Percentiles rank a stretch among this genome's conserved stretches.
phyloP scores from a whole-genome alignment of 495 filamentous ascomycete genomes.

The Amniculicola lignicola region DNA sequence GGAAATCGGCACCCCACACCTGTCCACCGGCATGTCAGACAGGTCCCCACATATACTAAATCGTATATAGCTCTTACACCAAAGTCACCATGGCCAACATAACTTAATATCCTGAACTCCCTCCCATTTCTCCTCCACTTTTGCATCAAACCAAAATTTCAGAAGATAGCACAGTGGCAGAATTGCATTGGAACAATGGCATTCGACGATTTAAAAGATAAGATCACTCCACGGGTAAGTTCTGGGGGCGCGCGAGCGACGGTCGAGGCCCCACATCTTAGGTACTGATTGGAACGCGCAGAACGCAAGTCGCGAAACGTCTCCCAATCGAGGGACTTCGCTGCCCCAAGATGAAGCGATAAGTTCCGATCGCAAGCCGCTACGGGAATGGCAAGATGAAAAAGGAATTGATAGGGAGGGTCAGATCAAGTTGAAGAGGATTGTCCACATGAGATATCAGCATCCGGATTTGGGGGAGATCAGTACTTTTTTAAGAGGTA shows the following conservation, averaged over 20 bases:
- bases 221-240: constrained; percentile 23
- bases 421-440: constrained; percentile 45
- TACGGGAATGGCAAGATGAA: constrained; percentile 41
- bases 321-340: constrained; percentile 44
- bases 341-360: constrained; percentile 43
- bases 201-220: constrained; percentile 29
- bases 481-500: constrained; percentile 44
- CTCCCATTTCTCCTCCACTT: no score
- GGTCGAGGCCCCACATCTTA: constrained; percentile 21
- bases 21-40: no score
- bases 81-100: no score
- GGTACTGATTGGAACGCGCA: background rate
- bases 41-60: no score
- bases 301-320: constrained; percentile 31
- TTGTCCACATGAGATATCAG: constrained; percentile 53
- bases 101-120: no score
- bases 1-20: no score
- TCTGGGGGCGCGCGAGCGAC: no score
- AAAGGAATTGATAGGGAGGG: constrained; percentile 39
- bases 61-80: no score
- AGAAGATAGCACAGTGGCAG: no score
- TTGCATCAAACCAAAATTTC: no score
- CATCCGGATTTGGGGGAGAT: constrained; percentile 49
- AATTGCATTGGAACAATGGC: no score
- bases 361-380: constrained; percentile 37